Evolutionary conservation across 495 filamentous ascomycete genomes (phyloP).

Genomic region (Xylaria bambusicola): DNA sequence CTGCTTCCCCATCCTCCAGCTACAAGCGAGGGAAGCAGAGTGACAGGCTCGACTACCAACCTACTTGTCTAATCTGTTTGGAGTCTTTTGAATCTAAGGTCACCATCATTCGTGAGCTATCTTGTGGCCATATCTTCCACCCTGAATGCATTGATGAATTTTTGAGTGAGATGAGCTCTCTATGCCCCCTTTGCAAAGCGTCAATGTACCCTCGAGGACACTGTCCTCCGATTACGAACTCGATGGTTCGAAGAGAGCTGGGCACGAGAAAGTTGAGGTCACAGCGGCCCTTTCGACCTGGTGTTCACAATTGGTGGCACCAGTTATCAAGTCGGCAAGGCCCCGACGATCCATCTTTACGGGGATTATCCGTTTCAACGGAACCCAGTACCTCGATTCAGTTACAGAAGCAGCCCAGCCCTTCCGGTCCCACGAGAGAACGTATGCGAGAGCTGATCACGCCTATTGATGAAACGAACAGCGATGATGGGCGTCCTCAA

Average conservation of each 20-base stretch:
- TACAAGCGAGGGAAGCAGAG: conserved; percentile 21
- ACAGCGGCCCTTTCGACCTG: conserved; percentile 4
- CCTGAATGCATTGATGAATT: conserved; percentile 85
- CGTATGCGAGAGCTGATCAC: conserved; percentile 32
- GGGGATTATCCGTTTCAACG: neutral
- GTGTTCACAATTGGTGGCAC: conserved; percentile 4
- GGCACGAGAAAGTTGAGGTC: conserved; percentile 50
- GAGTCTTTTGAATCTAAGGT: conserved; percentile 70
- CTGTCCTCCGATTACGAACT: conserved; percentile 75
- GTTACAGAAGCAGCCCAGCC: conserved; percentile 24
- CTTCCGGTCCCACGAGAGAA: conserved; percentile 20
- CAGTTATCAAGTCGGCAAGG: neutral
- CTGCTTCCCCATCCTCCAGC: conserved; percentile 17
- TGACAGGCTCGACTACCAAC: conserved; percentile 60
- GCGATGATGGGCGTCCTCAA: conserved; percentile 34
- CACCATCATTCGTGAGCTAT: conserved; percentile 77
- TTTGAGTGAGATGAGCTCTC: conserved; percentile 66
- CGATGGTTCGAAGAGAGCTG: conserved; percentile 76
- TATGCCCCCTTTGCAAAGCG: conserved; percentile 88
- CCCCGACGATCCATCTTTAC: neutral
- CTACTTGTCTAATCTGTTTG: conserved; percentile 81
- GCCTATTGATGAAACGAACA: conserved; percentile 35
- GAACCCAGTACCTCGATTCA: conserved; percentile 25
- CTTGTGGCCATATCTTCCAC: conserved; percentile 90
- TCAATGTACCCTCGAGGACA: conserved; percentile 67